These are phyloP conservation scores for Kalmusia sp. DNA, from an alignment of 2,329 filamentous ascomycete species.

Conservation along the genomic window DNA sequence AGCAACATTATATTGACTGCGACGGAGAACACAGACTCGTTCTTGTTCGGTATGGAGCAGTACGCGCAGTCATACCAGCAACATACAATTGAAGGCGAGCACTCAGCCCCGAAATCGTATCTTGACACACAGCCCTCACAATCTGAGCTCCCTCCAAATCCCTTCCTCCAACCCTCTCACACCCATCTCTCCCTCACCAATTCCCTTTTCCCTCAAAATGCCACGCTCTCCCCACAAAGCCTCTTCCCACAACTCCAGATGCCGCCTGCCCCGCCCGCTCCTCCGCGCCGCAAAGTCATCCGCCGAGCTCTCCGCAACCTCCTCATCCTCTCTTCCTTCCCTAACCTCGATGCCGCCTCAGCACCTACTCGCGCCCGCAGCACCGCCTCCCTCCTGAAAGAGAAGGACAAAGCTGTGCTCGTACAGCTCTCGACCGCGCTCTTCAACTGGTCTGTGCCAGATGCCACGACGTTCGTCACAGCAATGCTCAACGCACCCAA, in stretches of 20 bases:
- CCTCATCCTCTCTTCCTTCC: slow-evolving; percentile 59
- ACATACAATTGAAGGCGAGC: slow-evolving; percentile 4
- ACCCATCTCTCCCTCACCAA: slow-evolving; percentile 35
- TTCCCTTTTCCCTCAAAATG: slow-evolving; percentile 27
- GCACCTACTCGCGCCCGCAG: slow-evolving; percentile 57
- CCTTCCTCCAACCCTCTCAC: slow-evolving; percentile 7
- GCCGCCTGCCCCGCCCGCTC: slow-evolving; percentile 25
- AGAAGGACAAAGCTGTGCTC: slow-evolving; percentile 55
- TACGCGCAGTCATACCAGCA: slow-evolving; percentile 30
- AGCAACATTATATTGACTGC: slow-evolving; percentile 44
- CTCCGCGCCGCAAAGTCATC: slow-evolving; percentile 45
- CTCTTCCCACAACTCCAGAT: slow-evolving; percentile 33
- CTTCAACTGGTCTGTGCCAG: slow-evolving; percentile 40
- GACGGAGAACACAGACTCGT: slow-evolving; percentile 38
- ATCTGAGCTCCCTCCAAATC: slow-evolving; percentile 21
- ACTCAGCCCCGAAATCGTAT: no score
- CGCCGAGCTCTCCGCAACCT: slow-evolving; percentile 64
- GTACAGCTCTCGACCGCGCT: slow-evolving; percentile 61
- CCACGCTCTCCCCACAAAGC: slow-evolving; percentile 22
- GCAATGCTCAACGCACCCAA: slow-evolving; percentile 55
- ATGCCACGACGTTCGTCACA: slow-evolving; percentile 38
- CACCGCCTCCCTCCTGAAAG: slow-evolving; percentile 46
- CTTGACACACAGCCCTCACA: slow-evolving; percentile 20
- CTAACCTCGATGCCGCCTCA: slow-evolving; percentile 55
- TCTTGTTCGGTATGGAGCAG: slow-evolving; percentile 48